phyloP scores from a whole-genome alignment of 306 rosid species.

The Morella rubra region DNA sequence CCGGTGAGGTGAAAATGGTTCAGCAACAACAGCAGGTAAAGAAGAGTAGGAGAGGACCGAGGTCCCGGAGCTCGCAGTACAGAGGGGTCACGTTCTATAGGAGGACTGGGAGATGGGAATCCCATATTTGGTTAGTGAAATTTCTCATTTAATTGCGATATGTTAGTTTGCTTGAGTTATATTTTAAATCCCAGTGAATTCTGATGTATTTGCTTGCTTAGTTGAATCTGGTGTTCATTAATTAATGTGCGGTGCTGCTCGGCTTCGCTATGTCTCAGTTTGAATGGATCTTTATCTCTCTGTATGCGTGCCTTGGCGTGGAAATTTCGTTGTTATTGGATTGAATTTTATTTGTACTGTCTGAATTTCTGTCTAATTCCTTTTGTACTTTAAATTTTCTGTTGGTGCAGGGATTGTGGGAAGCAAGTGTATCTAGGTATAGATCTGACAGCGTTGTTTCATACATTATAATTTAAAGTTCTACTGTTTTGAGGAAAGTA shows the following conservation, averaged over 20 bases:
- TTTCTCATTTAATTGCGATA: not conserved
- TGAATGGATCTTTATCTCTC: not conserved
- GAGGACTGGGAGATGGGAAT: slow-evolving; percentile 99
- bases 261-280: not conserved
- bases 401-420: slow-evolving; percentile 88
- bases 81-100: slow-evolving; percentile 97
- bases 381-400: slow-evolving; percentile 14
- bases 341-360: slow-evolving; percentile 8
- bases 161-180: slow-evolving; percentile 6
- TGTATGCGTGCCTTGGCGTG: not conserved
- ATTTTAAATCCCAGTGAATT: not conserved
- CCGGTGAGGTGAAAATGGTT: slow-evolving; percentile 47
- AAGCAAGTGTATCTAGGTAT: slow-evolving; percentile 97
- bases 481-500: slow-evolving; percentile 15
- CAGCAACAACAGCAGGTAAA: slow-evolving; percentile 61
- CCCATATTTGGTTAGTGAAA: slow-evolving; percentile 89
- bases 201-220: not conserved
- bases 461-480: slow-evolving; percentile 8
- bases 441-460: slow-evolving; percentile 34
- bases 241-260: not conserved
- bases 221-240: not conserved
- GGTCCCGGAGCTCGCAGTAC: slow-evolving; percentile 98
- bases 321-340: not conserved
- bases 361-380: slow-evolving; percentile 31
- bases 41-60: slow-evolving; percentile 95